A percentile compares a stretch with the other conserved stretches of the same genome.
Conservation (phyloP, 1,139 yeast genomes). For the Hyphopichia wangnamkhiaoensis region DNA sequence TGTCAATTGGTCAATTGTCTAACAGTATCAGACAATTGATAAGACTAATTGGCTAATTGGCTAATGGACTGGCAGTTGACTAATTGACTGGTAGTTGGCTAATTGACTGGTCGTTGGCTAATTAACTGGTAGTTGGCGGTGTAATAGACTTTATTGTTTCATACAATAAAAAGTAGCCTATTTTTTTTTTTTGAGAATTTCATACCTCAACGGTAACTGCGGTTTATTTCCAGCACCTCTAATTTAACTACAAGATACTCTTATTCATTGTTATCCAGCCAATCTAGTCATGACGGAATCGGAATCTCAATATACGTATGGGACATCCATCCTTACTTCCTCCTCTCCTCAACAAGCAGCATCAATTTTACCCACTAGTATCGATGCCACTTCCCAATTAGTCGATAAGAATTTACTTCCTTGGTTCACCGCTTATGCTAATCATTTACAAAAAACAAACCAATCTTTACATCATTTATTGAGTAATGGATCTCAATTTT, state of each 20-base stretch:
- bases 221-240: not conserved
- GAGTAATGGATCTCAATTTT: slow-evolving; percentile 42
- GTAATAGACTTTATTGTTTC: too few relatives aligned
- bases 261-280: slow-evolving; percentile 1
- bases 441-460: slow-evolving; percentile 50
- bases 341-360: slow-evolving; percentile 47
- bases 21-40: too few relatives aligned
- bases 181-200: too few relatives aligned
- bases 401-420: slow-evolving; percentile 42
- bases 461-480: slow-evolving; percentile 52
- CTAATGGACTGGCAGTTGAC: too few relatives aligned
- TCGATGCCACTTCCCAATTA: slow-evolving; percentile 25
- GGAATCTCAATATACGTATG: slow-evolving; percentile 25
- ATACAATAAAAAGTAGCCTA: too few relatives aligned
- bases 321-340: slow-evolving; percentile 45
- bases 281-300: not conserved
- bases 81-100: too few relatives aligned
- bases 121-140: too few relatives aligned
- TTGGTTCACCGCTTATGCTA: slow-evolving; percentile 56
- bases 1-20: too few relatives aligned
- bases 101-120: too few relatives aligned
- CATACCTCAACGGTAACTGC: not conserved
- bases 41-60: too few relatives aligned
- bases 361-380: slow-evolving; percentile 36
- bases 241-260: too few relatives aligned